These are phyloP conservation scores for Xylaria sp. DNA, from an alignment of 2,329 filamentous ascomycete species.

Conservation along the genomic window DNA sequence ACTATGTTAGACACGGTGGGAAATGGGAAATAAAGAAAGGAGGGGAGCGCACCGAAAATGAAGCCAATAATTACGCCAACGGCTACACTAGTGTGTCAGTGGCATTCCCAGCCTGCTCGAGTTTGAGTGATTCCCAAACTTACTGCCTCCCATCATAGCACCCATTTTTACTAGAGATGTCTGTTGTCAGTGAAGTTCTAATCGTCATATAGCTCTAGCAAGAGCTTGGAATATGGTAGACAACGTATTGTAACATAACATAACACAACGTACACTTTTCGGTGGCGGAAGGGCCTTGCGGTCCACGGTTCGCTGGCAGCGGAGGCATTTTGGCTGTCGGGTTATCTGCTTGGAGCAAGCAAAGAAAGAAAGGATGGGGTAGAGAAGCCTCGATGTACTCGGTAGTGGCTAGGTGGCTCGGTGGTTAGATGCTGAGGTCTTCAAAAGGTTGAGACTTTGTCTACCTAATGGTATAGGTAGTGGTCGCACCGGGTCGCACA, in stretches of 20 bases:
- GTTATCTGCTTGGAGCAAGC: conserved; percentile 9
- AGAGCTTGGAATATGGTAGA: conserved; percentile 15
- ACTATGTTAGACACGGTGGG: conserved; percentile 30
- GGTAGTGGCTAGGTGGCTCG: background rate
- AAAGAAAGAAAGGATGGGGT: background rate
- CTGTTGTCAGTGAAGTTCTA: conserved; percentile 45
- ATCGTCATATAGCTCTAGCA: conserved; percentile 9
- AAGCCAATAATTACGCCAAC: conserved; percentile 97
- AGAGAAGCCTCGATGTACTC: background rate
- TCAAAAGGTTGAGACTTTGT: background rate
- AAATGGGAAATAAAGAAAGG: background rate
- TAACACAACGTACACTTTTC: conserved; percentile 71
- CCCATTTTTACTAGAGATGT: conserved; percentile 87
- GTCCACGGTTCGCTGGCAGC: conserved; percentile 63
- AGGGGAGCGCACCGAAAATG: conserved; percentile 78
- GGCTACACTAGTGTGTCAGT: conserved; percentile 63
- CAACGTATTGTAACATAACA: too few species aligned
- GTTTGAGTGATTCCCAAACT: conserved; percentile 53
- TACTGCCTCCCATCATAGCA: conserved; percentile 98
- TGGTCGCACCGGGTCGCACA: background rate
- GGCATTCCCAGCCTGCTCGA: conserved; percentile 4
- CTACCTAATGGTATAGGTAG: background rate
- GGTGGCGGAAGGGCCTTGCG: conserved; percentile 71
- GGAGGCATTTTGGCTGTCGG: conserved; percentile 60
- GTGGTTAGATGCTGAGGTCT: too few species aligned